phyloP scores from a whole-genome alignment of 1,284 basidiomycete species.

The Caloboletus inedulis region DNA sequence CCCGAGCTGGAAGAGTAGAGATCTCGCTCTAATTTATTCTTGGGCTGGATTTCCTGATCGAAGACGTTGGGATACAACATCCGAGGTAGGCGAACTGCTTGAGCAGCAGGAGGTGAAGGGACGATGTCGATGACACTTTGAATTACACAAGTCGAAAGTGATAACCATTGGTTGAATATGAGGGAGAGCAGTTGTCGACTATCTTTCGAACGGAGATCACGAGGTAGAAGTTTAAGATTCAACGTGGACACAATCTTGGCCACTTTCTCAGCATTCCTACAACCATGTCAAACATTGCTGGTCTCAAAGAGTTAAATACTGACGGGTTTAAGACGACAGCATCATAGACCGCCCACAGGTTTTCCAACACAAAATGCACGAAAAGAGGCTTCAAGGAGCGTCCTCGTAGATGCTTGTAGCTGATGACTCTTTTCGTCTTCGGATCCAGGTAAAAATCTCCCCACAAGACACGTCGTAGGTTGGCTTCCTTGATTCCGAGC shows the following conservation, averaged over 20 bases:
- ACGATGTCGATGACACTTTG: slow-evolving; percentile 91
- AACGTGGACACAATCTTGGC: slow-evolving; percentile 86
- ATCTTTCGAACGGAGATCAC: slow-evolving; percentile 93
- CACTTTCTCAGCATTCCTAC: slow-evolving; percentile 84
- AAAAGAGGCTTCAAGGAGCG: slow-evolving; percentile 93
- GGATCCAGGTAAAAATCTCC: slow-evolving; percentile 98
- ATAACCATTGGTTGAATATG: slow-evolving; percentile 96
- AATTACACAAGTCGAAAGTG: slow-evolving; percentile 90
- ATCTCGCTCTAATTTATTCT: slow-evolving; percentile 78
- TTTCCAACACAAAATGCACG: slow-evolving; percentile 96
- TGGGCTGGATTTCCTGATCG: slow-evolving; percentile 55
- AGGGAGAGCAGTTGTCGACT: slow-evolving; percentile 77
- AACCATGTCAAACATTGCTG: slow-evolving; percentile 47
- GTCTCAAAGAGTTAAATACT: slow-evolving; percentile 34
- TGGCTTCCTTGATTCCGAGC: slow-evolving; percentile 87
- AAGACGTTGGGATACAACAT: slow-evolving; percentile 87
- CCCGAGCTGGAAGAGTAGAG: slow-evolving; percentile 74
- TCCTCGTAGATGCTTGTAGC: slow-evolving; percentile 85
- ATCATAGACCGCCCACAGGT: slow-evolving; percentile 96
- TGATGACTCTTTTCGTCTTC: slow-evolving; percentile 92
- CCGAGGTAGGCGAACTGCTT: slow-evolving; percentile 82
- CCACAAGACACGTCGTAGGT: slow-evolving; percentile 89
- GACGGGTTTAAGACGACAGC: slow-evolving; percentile 84
- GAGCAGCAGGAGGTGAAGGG: slow-evolving; percentile 83
- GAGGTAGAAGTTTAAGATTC: slow-evolving; percentile 80